Conservation (phyloP, 257 asterid species). For the Solanum sparsipilum region DNA sequence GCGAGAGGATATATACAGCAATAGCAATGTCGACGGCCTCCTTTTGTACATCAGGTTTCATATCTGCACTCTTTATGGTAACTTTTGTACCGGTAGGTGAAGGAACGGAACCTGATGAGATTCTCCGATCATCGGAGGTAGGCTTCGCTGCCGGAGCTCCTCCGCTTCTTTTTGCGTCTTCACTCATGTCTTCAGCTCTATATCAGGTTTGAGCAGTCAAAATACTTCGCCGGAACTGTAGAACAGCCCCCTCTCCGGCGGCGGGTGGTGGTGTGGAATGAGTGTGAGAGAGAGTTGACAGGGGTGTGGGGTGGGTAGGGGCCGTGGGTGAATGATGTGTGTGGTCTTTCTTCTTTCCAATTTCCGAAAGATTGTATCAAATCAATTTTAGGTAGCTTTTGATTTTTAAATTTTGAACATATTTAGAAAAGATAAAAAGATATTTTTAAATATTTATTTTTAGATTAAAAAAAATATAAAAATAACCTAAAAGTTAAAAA, state of each 20-base stretch:
- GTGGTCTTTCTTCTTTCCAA: constrained; percentile 1
- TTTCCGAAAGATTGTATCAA: neutral
- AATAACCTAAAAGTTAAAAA: neutral
- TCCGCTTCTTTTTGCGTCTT: constrained; percentile 54
- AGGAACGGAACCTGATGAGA: constrained; percentile 34
- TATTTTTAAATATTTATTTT: too few species aligned
- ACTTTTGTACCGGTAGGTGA: constrained; percentile 44
- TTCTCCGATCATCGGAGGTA: constrained; percentile 47
- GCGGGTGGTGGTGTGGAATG: neutral
- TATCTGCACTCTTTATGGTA: constrained; percentile 82
- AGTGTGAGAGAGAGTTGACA: neutral
- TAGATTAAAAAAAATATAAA: too few species aligned
- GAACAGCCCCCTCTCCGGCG: neutral
- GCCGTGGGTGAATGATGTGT: neutral
- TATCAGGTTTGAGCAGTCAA: neutral
- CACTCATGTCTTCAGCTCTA: constrained; percentile 37
- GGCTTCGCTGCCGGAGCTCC: constrained; percentile 35
- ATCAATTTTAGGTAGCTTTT: neutral
- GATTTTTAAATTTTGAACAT: neutral
- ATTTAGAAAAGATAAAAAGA: too few species aligned
- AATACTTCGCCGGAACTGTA: neutral
- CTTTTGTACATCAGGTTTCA: constrained; percentile 90
- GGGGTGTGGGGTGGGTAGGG: neutral
- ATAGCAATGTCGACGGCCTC: constrained; percentile 90
- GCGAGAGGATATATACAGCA: constrained; percentile 38